These are phyloP conservation scores for Prunus kanzakura DNA, from an alignment of 306 rosid species.

Conservation along the genomic window DNA sequence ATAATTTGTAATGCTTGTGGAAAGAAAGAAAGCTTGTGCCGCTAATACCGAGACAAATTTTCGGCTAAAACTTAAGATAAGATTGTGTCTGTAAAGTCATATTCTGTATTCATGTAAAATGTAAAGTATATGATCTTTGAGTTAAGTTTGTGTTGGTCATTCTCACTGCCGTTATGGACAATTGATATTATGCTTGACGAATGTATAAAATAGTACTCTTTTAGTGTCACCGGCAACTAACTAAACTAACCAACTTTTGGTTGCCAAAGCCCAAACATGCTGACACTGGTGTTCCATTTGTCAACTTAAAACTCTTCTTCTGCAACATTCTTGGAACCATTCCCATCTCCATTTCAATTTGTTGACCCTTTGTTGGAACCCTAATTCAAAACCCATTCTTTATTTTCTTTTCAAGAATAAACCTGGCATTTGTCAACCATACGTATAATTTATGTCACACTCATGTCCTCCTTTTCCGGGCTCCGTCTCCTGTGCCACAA, in stretches of 20 bases:
- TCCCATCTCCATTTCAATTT: background rate
- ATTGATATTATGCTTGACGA: background rate
- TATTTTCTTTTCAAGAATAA: background rate
- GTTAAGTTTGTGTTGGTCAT: slow-evolving; percentile 2
- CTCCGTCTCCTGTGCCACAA: no score
- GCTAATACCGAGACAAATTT: background rate
- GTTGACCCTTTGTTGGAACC: no score
- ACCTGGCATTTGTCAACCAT: slow-evolving; percentile 12
- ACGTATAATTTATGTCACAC: background rate
- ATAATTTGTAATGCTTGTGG: no score
- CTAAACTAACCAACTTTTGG: background rate
- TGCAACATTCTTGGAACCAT: background rate
- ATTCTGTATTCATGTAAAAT: background rate
- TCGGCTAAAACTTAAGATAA: background rate
- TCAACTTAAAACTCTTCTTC: background rate
- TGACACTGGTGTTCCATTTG: background rate
- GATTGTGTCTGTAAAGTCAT: background rate
- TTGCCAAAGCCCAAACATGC: background rate
- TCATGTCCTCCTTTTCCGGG: background rate
- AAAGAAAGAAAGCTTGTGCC: background rate
- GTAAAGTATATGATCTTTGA: background rate
- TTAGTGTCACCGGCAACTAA: background rate
- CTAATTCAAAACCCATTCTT: no score
- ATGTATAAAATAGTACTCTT: background rate
- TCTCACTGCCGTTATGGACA: background rate